Base-by-base conservation (phyloP, 352 stramenopile species). In the Phytophthora cryptogea region DNA sequence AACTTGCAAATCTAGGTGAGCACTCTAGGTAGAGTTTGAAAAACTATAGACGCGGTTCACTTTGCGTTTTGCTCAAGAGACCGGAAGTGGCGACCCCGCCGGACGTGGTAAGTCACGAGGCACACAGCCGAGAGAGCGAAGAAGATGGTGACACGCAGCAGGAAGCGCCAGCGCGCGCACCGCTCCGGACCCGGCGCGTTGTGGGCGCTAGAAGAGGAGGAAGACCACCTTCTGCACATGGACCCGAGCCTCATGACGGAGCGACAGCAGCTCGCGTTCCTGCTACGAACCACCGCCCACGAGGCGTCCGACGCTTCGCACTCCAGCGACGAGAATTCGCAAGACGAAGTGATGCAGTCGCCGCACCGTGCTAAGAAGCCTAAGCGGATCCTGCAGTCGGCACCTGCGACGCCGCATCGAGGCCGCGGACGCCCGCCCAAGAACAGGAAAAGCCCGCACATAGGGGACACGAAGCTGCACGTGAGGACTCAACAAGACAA, bases 211-310 rank as follows among this genome's bases (percentile, higher is more conserved):
- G 42, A 66, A n/a, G 49, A 64, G 10, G 51, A 66, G 16, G 60
- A 73, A 17, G 49, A 70, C 23, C 41, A 58, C 50, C 14, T 66
- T 2, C 37, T 67, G 30, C 44, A 59, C 37, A 68, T 87, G 66
- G 70, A 92, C 49, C 75, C 78, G 41, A 86, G 74, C 43, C 67
- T 88, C 20, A 92, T 92, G 83, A 92, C 83, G 41, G 83, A 92
- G 68, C 79, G 83, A 8, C 83, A 92, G 60, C 83, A 90, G 58
- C 58, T 92, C 47, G 77, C 83, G 44, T 92, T 92, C 57, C 68
- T 92, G 17, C 63, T 92, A 56, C 78, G 80, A 4, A 80, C 72
- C 41, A 90, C 83, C 1, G 80, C 83, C 31, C 79, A 83, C 13
- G 77, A 82, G n/a, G 76, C 72, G 27, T 78, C 68, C 31, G 64